Percentiles rank a stretch among this genome's conserved stretches.
These are phyloP conservation scores for Auxenochlorella pyrenoidosa DNA, from an alignment of 139 green algal species.

Conservation along the genomic window DNA sequence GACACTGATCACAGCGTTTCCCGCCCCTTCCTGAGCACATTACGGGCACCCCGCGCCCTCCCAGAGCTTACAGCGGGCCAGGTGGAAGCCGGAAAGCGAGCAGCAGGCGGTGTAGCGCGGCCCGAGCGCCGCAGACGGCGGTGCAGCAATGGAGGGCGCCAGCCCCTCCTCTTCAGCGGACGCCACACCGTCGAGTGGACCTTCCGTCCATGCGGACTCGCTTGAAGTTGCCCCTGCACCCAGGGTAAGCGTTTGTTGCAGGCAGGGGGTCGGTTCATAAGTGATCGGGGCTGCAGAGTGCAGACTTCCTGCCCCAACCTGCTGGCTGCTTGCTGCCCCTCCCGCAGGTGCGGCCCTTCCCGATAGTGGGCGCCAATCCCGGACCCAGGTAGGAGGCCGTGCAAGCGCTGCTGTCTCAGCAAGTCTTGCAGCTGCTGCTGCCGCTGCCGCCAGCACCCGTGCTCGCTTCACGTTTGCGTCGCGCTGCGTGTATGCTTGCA, in stretches of 20 bases:
- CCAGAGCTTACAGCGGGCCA: too few species aligned
- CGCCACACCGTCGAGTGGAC: not conserved
- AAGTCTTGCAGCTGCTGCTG: not conserved
- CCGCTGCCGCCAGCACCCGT: not conserved
- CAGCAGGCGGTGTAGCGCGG: too few species aligned
- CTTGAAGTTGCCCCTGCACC: not conserved
- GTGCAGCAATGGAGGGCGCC: constrained; percentile 1
- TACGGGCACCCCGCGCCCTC: too few species aligned
- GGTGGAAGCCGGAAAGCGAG: too few species aligned
- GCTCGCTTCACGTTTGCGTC: not conserved
- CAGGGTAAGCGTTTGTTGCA: not conserved
- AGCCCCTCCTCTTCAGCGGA: not conserved
- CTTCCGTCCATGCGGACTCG: not conserved
- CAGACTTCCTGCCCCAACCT: not conserved
- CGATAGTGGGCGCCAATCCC: constrained; percentile 48
- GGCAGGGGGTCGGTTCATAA: not conserved
- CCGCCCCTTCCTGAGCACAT: too few species aligned
- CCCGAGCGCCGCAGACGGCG: too few species aligned
- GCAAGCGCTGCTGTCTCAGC: not conserved
- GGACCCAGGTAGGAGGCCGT: constrained; percentile 33
- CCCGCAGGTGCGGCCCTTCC: constrained; percentile 35
- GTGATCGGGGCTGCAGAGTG: not conserved
- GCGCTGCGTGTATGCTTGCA: constrained; percentile 21
- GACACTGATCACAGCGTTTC: too few species aligned
- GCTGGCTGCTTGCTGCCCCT: too few species aligned